These are phyloP conservation scores for Cucurbita argyrosperma DNA, from an alignment of 306 rosid genomes.

Conservation along the genomic window DNA sequence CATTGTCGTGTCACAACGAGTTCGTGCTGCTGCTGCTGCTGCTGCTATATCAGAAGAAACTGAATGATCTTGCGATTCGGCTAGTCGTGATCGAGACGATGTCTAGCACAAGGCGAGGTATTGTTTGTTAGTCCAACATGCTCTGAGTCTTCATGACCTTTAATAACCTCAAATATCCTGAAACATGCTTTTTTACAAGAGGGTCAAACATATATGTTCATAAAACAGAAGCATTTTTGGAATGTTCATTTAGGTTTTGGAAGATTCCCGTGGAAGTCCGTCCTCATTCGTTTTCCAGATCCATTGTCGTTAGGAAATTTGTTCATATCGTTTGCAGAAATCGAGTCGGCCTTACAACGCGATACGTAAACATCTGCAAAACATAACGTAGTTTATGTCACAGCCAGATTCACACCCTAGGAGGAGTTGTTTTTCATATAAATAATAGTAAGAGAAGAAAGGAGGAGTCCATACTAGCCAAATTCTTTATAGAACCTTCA, in stretches of 20 bases:
- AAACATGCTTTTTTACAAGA: slow-evolving; percentile 17
- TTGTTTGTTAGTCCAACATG: neutral
- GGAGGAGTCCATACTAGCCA: slow-evolving; percentile 52
- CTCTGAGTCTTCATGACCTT: neutral
- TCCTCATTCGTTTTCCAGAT: slow-evolving; percentile 67
- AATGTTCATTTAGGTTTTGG: slow-evolving; percentile 83
- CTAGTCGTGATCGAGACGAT: neutral
- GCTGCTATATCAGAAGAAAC: neutral
- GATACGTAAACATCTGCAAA: slow-evolving; percentile 59
- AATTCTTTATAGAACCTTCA: slow-evolving; percentile 63
- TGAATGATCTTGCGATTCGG: slow-evolving; percentile 1
- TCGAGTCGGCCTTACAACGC: slow-evolving; percentile 46
- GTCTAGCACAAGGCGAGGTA: neutral
- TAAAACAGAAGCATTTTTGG: slow-evolving; percentile 78
- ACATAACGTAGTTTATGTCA: slow-evolving; percentile 4
- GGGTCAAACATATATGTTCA: slow-evolving; percentile 33
- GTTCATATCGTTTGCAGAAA: slow-evolving; percentile 35
- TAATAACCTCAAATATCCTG: neutral
- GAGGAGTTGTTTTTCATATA: neutral
- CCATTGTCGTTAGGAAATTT: slow-evolving; percentile 55
- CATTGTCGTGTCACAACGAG: neutral
- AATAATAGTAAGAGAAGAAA: slow-evolving; percentile 5
- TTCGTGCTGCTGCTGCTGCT: neutral
- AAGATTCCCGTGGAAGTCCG: slow-evolving; percentile 59
- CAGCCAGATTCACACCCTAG: neutral